Percentiles rank a stretch among this genome's conserved stretches.
phyloP scores from a whole-genome alignment of 2,329 filamentous ascomycete genomes.

The Septoria linicola region DNA sequence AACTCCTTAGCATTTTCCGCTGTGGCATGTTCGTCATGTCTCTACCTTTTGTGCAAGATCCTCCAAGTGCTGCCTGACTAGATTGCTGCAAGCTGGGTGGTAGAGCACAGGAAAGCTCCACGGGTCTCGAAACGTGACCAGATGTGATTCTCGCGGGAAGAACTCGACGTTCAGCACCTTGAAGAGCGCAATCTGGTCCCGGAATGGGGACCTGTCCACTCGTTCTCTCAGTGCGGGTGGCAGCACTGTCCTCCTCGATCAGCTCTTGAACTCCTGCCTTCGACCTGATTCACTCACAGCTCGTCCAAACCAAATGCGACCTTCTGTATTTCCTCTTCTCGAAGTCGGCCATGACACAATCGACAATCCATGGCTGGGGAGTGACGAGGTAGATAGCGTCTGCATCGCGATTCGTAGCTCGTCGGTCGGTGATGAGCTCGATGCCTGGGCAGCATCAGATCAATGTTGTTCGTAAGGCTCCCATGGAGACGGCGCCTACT shows the following conservation, averaged over 20 bases:
- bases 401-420: slow-evolving; percentile 81
- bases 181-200: slow-evolving; percentile 75
- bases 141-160: slow-evolving; percentile 83
- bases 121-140: slow-evolving; percentile 89
- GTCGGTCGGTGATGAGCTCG: slow-evolving; percentile 84
- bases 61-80: slow-evolving; percentile 81
- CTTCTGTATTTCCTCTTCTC: slow-evolving; percentile 78
- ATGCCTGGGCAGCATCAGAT: slow-evolving; percentile 65
- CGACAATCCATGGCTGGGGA: slow-evolving; percentile 81
- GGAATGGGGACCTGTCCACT: slow-evolving; percentile 69
- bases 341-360: slow-evolving; percentile 90
- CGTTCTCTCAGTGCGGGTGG: slow-evolving; percentile 68
- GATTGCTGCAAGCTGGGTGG: slow-evolving; percentile 82
- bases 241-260: slow-evolving; percentile 53
- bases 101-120: slow-evolving; percentile 94
- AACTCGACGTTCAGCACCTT: slow-evolving; percentile 84
- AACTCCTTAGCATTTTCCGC: too few relatives aligned
- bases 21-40: too few relatives aligned
- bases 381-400: slow-evolving; percentile 93
- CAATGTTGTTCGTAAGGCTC: background rate
- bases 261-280: slow-evolving; percentile 1
- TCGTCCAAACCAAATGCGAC: slow-evolving; percentile 82
- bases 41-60: slow-evolving; percentile 80
- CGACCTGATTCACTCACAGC: slow-evolving; percentile 46
- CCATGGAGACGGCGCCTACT: slow-evolving; percentile 57